Evolutionary conservation across 2,329 filamentous ascomycete species (phyloP).

Genomic region (Akanthomyces dipterigenus): DNA sequence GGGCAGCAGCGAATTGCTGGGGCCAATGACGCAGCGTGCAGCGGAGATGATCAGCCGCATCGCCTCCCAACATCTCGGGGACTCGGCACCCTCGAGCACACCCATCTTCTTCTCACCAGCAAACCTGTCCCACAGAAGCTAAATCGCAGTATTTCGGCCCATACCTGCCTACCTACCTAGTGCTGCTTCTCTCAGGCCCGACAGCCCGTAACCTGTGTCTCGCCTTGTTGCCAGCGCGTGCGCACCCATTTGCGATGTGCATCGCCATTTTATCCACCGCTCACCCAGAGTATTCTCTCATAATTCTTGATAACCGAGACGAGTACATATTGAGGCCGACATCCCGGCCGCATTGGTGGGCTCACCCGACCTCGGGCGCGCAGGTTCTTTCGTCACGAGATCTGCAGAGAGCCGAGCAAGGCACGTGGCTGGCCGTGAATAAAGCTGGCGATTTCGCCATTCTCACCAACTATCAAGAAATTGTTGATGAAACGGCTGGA

Average conservation of each 20-base stretch:
- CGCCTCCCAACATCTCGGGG: background rate
- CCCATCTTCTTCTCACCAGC: background rate
- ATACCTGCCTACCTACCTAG: too few species aligned
- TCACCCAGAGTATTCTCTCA: conserved; percentile 68
- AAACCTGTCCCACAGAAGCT: background rate
- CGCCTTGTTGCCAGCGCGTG: conserved; percentile 38
- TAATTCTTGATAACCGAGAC: conserved; percentile 73
- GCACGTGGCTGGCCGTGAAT: conserved; percentile 61
- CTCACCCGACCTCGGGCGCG: conserved; percentile 33
- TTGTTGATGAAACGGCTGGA: conserved; percentile 38
- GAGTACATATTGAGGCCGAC: conserved; percentile 62
- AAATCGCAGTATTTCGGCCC: background rate
- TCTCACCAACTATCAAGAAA: conserved; percentile 61
- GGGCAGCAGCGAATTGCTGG: conserved; percentile 2
- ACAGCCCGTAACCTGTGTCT: background rate
- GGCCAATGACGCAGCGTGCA: conserved; percentile 2
- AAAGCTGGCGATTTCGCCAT: conserved; percentile 54
- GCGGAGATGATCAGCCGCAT: conserved; percentile 6
- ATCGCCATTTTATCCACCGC: conserved; percentile 70
- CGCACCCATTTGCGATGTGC: conserved; percentile 68
- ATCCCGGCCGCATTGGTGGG: conserved; percentile 59
- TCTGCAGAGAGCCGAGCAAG: conserved; percentile 53
- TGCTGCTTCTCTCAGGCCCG: background rate
- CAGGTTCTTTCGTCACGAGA: conserved; percentile 54
- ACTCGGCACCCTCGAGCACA: background rate